A percentile compares a stretch with the other conserved stretches of the same genome.
These are phyloP conservation scores for Irpex sp. DNA, from an alignment of 1,284 basidiomycete species.

Conservation along the genomic window DNA sequence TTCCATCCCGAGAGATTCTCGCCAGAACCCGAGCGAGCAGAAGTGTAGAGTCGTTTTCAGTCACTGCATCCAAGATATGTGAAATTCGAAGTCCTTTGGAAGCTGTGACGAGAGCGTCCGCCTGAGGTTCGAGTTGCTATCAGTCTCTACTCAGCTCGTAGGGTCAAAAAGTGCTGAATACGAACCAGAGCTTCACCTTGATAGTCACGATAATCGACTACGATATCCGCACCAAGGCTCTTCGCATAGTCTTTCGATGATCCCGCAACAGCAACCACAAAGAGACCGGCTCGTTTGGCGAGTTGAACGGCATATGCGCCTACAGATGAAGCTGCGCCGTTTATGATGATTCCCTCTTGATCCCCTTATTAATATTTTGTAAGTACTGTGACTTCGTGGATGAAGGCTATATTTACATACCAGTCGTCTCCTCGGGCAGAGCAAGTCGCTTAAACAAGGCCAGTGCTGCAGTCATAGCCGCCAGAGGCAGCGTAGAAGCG, in stretches of 20 bases:
- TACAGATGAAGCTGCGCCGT: not conserved
- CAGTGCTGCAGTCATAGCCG: conserved; percentile 34
- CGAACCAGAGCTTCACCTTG: not conserved
- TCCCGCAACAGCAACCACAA: not conserved
- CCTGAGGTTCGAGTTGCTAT: not conserved
- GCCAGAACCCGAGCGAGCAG: not conserved
- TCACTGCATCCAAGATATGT: not conserved
- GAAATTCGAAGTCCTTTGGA: not conserved
- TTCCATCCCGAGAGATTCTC: not conserved
- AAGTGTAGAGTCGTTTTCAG: not conserved
- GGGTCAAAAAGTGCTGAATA: no score
- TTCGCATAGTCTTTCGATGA: not conserved
- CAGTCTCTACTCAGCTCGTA: no score
- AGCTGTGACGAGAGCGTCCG: not conserved
- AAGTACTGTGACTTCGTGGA: no score
- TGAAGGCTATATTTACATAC: not conserved
- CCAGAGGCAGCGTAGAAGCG: conserved; percentile 37
- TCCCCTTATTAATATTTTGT: not conserved
- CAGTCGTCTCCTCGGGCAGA: conserved; percentile 10
- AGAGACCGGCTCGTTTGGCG: not conserved
- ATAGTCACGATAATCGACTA: not conserved
- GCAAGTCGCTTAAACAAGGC: conserved; percentile 34
- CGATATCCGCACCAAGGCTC: not conserved
- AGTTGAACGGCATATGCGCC: not conserved
- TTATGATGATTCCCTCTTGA: not conserved